Percentiles rank a stretch among this genome's conserved stretches.
These are phyloP conservation scores for Rhodotorula taiwanensis DNA, from an alignment of 768 basidiomycete genomes.

Conservation along the genomic window DNA sequence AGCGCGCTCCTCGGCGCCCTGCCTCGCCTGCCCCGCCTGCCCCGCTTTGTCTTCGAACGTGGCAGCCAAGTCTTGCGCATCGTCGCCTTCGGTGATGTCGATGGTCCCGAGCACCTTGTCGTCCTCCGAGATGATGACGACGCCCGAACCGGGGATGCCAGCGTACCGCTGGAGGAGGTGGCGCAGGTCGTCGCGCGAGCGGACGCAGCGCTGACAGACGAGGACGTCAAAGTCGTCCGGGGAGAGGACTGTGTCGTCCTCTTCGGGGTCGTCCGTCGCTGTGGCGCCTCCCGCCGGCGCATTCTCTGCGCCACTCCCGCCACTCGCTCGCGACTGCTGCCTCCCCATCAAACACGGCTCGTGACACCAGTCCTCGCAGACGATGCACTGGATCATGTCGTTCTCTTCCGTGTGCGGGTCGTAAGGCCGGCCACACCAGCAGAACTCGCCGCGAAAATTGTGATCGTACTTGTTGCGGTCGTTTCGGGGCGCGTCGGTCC, in stretches of 20 bases:
- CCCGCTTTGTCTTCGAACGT: too few relatives aligned
- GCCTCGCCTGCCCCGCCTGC: too few relatives aligned
- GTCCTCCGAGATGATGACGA: constrained; percentile 13
- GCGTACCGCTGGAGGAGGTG: constrained; percentile 25
- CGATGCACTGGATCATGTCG: constrained; percentile 19
- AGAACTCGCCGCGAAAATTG: constrained; percentile 39
- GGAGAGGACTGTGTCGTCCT: constrained; percentile 6
- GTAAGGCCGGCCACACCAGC: constrained; percentile 37
- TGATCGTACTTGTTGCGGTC: constrained; percentile 34
- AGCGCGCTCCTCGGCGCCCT: too few relatives aligned
- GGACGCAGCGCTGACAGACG: constrained; percentile 26
- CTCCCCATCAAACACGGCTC: constrained; percentile 24
- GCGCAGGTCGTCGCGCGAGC: neutral
- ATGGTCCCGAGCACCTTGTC: neutral
- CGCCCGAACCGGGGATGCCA: constrained; percentile 18
- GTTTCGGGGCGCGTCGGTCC: constrained; percentile 21
- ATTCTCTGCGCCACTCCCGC: too few relatives aligned
- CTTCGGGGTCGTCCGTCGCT: constrained; percentile 14
- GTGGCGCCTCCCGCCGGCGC: too few relatives aligned
- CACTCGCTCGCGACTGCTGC: too few relatives aligned
- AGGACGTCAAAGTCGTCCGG: constrained; percentile 34
- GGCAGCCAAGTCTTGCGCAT: too few relatives aligned
- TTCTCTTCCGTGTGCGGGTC: constrained; percentile 39
- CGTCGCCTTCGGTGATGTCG: neutral
- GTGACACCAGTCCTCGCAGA: constrained; percentile 41